Conservation (phyloP, 129 eudicot genomes). For the Flaveria trinervia region DNA sequence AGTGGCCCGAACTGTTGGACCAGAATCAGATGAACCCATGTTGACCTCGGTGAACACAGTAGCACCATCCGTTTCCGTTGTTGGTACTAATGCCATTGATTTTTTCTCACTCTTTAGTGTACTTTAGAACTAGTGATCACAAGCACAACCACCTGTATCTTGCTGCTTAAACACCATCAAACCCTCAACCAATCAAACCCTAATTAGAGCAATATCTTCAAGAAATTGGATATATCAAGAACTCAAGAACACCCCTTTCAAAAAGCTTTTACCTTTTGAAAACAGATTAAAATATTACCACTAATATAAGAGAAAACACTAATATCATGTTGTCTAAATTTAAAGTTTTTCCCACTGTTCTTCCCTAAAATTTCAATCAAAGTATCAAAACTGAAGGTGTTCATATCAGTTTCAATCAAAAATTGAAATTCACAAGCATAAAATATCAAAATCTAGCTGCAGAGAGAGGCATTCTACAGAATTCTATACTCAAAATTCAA, state of each 20-base stretch:
- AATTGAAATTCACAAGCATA: background rate
- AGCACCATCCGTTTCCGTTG: conserved; percentile 44
- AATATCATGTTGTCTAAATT: background rate
- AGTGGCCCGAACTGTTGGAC: conserved; percentile 84
- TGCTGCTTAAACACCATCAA: conserved; percentile 7
- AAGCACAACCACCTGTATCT: conserved; percentile 3
- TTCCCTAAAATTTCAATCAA: conserved; percentile 5
- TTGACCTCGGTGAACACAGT: conserved; percentile 73
- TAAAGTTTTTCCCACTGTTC: background rate
- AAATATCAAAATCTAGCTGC: conserved; percentile 14
- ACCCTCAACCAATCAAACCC: conserved; percentile 3
- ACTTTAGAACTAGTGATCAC: background rate
- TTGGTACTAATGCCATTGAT: conserved; percentile 62
- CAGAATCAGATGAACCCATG: conserved; percentile 70
- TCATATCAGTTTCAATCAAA: background rate
- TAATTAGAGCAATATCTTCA: background rate
- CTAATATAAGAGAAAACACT: background rate
- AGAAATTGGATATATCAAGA: background rate
- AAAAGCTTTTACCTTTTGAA: background rate
- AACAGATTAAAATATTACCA: background rate
- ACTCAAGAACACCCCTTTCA: conserved; percentile 1
- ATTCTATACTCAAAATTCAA: background rate
- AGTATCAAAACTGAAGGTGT: background rate
- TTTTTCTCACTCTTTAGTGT: conserved; percentile 14
- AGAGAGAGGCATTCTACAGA: background rate